phyloP scores from a whole-genome alignment of 2,329 filamentous ascomycete genomes.

The Paraconiothyrium sp. region DNA sequence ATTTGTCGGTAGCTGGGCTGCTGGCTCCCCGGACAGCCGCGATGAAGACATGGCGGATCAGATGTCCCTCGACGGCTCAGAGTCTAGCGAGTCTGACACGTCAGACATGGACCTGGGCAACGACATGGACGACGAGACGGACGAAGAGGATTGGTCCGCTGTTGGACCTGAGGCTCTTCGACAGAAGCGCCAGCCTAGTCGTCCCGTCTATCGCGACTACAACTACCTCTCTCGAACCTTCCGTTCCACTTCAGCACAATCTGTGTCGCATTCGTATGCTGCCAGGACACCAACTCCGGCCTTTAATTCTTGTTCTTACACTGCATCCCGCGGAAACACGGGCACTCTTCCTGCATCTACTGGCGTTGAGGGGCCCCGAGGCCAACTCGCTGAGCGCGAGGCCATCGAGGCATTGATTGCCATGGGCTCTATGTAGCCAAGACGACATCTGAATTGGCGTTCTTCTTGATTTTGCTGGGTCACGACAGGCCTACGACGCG shows the following conservation, averaged over 20 bases:
- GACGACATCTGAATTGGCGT: constrained; percentile 29
- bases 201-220: constrained; percentile 49
- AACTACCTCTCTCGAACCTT: constrained; percentile 50
- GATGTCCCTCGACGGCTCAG: constrained; percentile 83
- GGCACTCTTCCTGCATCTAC: constrained; percentile 38
- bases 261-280: constrained; percentile 30
- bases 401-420: constrained; percentile 82
- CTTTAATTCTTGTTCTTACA: constrained; percentile 38
- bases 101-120: constrained; percentile 75
- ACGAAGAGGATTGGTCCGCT: constrained; percentile 95
- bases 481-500: constrained; percentile 18
- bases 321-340: constrained; percentile 43
- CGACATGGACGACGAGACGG: constrained; percentile 82
- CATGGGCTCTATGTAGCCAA: constrained; percentile 72
- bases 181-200: constrained; percentile 55
- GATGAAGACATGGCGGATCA: constrained; percentile 77
- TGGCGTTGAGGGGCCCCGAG: constrained; percentile 39
- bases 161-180: constrained; percentile 87
- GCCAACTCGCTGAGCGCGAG: constrained; percentile 74
- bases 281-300: constrained; percentile 34
- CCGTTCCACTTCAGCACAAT: constrained; percentile 35
- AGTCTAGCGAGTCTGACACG: constrained; percentile 76
- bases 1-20: constrained; percentile 69
- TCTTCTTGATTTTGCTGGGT: constrained; percentile 19
- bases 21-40: constrained; percentile 78